Percentiles rank a stretch among this genome's conserved stretches.
phyloP scores from a whole-genome alignment of 164 flowering plant species.

The Piper longum region DNA sequence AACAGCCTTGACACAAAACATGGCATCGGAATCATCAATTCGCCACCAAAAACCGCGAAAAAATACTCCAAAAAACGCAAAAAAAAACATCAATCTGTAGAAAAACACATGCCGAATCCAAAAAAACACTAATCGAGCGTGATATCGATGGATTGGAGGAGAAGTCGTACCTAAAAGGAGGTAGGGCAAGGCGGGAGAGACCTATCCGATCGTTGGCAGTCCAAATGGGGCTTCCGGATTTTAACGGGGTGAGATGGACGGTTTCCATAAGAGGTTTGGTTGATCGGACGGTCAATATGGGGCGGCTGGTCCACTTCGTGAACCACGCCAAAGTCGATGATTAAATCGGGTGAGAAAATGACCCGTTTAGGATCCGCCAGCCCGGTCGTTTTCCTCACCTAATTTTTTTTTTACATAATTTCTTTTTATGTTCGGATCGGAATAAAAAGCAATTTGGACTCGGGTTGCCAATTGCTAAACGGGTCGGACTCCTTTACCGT shows the following conservation, averaged over 20 bases:
- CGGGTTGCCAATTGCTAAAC: too few relatives aligned
- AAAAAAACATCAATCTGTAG: background rate
- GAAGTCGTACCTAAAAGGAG: background rate
- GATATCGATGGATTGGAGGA: background rate
- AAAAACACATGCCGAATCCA: background rate
- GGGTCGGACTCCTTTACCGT: too few relatives aligned
- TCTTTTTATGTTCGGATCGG: too few relatives aligned
- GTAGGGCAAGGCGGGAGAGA: background rate
- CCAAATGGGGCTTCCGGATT: background rate
- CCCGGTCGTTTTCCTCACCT: too few relatives aligned
- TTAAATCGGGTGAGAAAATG: background rate
- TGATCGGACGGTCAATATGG: background rate
- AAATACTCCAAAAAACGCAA: background rate
- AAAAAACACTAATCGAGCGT: background rate
- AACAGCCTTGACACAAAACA: background rate
- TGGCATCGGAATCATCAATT: background rate
- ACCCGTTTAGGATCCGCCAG: background rate
- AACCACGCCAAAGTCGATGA: conserved; percentile 1
- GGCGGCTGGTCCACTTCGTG: background rate
- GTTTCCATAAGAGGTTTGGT: background rate
- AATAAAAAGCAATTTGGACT: too few relatives aligned
- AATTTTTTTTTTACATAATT: too few relatives aligned
- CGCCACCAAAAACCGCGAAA: background rate
- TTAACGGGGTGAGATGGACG: background rate
- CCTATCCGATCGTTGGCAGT: background rate